Evolutionary conservation across 1,284 basidiomycete species (phyloP).

Genomic region (Cryptococcus sp.): DNA sequence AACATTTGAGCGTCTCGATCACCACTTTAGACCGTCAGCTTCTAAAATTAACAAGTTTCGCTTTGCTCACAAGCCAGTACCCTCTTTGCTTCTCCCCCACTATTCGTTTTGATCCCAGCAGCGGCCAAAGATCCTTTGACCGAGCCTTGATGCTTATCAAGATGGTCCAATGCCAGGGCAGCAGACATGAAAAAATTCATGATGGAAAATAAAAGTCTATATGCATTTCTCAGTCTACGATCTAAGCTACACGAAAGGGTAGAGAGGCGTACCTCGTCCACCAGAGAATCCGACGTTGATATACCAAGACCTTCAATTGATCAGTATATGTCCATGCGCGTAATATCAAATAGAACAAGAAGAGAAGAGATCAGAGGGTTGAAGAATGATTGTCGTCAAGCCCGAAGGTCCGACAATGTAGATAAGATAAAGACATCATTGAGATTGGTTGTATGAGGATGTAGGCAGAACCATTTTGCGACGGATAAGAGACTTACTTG

Average conservation of each 20-base stretch:
- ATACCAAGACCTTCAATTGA: not conserved
- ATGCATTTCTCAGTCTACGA: conserved; percentile 3
- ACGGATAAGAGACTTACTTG: not conserved
- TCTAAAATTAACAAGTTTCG: not conserved
- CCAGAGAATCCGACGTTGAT: not conserved
- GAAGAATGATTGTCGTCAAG: conserved; percentile 27
- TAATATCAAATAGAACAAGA: not conserved
- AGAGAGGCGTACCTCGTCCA: not conserved
- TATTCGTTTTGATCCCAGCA: conserved; percentile 57
- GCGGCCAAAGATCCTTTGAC: conserved; percentile 52
- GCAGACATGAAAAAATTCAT: conserved; percentile 96
- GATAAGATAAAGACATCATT: conserved; percentile 46
- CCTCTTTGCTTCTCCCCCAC: conserved; percentile 65
- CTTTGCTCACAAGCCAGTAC: conserved; percentile 41
- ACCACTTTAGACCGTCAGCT: conserved; percentile 60
- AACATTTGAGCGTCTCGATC: conserved; percentile 90
- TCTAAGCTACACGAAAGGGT: not conserved
- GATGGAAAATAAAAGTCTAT: conserved; percentile 15
- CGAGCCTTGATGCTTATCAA: conserved; percentile 79
- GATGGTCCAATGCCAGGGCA: conserved; percentile 70
- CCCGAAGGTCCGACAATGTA: conserved; percentile 47
- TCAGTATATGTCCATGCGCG: not conserved
- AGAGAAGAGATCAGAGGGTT: conserved; percentile 17
- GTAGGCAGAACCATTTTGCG: too few species aligned
- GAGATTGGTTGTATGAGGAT: not conserved